These are phyloP conservation scores for Handroanthus guayacan DNA, from an alignment of 257 asterid genomes.

Conservation along the genomic window DNA sequence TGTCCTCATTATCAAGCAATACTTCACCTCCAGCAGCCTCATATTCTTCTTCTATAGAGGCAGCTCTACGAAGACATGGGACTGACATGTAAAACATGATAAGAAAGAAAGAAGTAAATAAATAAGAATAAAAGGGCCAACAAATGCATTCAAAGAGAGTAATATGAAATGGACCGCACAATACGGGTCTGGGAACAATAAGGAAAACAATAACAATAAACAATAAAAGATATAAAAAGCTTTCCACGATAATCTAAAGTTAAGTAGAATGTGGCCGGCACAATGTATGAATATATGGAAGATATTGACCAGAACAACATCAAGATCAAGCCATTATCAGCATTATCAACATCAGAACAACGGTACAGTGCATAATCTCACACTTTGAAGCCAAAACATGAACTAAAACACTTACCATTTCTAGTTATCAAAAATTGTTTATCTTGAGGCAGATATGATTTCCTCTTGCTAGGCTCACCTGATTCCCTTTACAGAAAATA, in stretches of 20 bases:
- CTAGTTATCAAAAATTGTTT: conserved; percentile 93
- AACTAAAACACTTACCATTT: conserved; percentile 64
- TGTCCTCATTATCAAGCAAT: conserved; percentile 83
- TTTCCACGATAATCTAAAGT: conserved; percentile 4
- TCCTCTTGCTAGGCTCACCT: conserved; percentile 95
- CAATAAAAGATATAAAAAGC: background rate
- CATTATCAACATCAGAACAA: conserved; percentile 9
- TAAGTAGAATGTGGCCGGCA: conserved; percentile 2
- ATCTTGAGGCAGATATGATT: conserved; percentile 89
- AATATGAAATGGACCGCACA: background rate
- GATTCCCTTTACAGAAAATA: conserved; percentile 74
- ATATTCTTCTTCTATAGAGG: conserved; percentile 93
- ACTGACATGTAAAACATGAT: conserved; percentile 52
- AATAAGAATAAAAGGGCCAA: background rate
- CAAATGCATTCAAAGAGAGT: background rate
- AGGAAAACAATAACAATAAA: conserved; percentile 11
- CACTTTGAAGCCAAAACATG: conserved; percentile 3
- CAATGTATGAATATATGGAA: background rate
- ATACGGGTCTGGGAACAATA: background rate
- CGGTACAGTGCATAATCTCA: background rate
- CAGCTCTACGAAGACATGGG: conserved; percentile 95
- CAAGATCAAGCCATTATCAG: conserved; percentile 31
- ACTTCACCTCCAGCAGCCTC: conserved; percentile 99
- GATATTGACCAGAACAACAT: conserved; percentile 13
- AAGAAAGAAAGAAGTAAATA: conserved; percentile 4